Conservation (phyloP, 805 yeast genomes). For the Zygotorulaspora danielsina region DNA sequence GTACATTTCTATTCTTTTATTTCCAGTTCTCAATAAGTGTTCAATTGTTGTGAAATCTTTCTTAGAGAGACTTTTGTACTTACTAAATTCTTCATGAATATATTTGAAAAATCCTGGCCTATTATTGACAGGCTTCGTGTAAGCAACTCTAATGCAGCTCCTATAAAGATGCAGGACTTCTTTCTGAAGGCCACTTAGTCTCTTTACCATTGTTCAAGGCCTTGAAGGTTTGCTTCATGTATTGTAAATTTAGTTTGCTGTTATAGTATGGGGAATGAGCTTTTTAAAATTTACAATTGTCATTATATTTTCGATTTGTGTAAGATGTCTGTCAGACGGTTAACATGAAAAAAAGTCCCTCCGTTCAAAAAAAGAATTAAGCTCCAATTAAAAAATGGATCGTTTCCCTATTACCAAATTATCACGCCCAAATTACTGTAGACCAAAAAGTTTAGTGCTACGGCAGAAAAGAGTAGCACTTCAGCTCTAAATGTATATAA, state of each 20-base stretch:
- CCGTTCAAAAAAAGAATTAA: too few species aligned
- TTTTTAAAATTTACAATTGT: too few species aligned
- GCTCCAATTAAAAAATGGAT: too few species aligned
- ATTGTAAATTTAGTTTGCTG: not conserved
- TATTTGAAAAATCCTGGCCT: constrained; percentile 44
- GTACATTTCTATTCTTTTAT: constrained; percentile 65
- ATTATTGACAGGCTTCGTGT: constrained; percentile 45
- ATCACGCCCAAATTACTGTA: too few species aligned
- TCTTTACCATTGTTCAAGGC: constrained; percentile 28
- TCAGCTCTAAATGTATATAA: too few species aligned
- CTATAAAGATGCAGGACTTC: constrained; percentile 50
- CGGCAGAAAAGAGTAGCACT: too few species aligned
- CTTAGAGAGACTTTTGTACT: constrained; percentile 54
- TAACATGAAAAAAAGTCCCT: too few species aligned
- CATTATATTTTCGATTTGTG: not conserved
- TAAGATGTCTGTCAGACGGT: too few species aligned
- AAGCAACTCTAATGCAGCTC: constrained; percentile 43
- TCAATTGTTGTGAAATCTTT: constrained; percentile 84
- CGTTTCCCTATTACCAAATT: too few species aligned
- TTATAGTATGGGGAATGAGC: too few species aligned
- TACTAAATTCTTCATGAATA: constrained; percentile 59
- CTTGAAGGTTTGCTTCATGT: not conserved
- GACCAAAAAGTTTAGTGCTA: too few species aligned
- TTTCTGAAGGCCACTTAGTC: constrained; percentile 47
- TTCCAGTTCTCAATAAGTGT: constrained; percentile 74